Conservation (phyloP, 768 basidiomycete species). For the Psilocybe cubensis region DNA sequence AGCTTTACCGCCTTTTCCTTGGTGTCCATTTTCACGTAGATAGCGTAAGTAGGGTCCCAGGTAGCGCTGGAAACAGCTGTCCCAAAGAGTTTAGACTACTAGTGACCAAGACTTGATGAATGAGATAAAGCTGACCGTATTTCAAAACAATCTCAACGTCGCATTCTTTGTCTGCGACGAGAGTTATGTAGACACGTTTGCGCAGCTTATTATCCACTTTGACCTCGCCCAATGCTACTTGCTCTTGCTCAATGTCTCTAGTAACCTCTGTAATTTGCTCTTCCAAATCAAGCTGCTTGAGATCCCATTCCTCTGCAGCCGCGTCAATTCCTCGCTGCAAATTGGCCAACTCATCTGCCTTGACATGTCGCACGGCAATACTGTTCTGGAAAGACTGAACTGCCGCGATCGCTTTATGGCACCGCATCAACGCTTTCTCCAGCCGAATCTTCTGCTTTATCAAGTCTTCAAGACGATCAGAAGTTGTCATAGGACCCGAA, state of each 20-base stretch:
- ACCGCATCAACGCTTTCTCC: slow-evolving; percentile 33
- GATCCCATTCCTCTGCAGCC: slow-evolving; percentile 36
- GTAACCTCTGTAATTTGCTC: slow-evolving; percentile 26
- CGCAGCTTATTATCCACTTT: slow-evolving; percentile 28
- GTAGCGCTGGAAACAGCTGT: slow-evolving; percentile 40
- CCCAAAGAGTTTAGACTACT: slow-evolving; percentile 24
- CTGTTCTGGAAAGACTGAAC: slow-evolving; percentile 39
- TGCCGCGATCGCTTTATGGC: slow-evolving; percentile 27
- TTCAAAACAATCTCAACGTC: slow-evolving; percentile 41
- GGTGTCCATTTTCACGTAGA: slow-evolving; percentile 43
- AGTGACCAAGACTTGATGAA: slow-evolving; percentile 14
- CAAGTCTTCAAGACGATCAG: slow-evolving; percentile 29
- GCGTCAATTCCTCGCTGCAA: slow-evolving; percentile 36
- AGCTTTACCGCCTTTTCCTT: slow-evolving; percentile 41
- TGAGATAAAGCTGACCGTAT: slow-evolving; percentile 34
- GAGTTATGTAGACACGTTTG: slow-evolving; percentile 33
- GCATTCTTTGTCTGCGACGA: slow-evolving; percentile 39
- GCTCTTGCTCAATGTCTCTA: slow-evolving; percentile 28
- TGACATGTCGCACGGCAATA: slow-evolving; percentile 36
- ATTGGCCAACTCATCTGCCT: slow-evolving; percentile 26
- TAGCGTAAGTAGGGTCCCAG: slow-evolving; percentile 45
- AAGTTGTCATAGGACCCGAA: slow-evolving; percentile 23
- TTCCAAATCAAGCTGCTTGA: slow-evolving; percentile 31
- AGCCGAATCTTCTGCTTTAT: slow-evolving; percentile 24
- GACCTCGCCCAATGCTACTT: slow-evolving; percentile 17